A percentile compares a stretch with the other conserved stretches of the same genome.
phyloP scores from a whole-genome alignment of 768 basidiomycete species.

The Termitomyces sp. region DNA sequence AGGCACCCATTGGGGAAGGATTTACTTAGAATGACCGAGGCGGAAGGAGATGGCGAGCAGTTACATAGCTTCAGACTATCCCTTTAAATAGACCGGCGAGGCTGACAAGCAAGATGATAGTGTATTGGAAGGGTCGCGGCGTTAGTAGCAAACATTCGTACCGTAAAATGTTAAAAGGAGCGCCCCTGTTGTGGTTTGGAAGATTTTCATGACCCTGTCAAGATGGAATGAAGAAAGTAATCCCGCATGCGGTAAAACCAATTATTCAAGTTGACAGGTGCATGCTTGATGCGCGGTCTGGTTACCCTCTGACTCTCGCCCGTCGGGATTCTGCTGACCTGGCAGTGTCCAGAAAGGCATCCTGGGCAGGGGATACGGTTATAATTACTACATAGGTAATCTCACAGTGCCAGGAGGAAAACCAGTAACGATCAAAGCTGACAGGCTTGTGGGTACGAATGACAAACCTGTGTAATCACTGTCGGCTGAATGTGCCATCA shows the following conservation, averaged over 20 bases:
- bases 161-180: background rate
- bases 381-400: too few relatives aligned
- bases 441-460: too few relatives aligned
- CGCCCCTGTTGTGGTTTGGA: background rate
- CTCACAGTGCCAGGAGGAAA: too few relatives aligned
- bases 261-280: background rate
- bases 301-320: background rate
- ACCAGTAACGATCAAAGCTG: too few relatives aligned
- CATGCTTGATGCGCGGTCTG: background rate
- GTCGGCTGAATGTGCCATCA: too few relatives aligned
- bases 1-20: constrained; percentile 14
- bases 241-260: background rate
- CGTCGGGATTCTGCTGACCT: too few relatives aligned
- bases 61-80: background rate
- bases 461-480: too few relatives aligned
- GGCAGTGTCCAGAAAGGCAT: too few relatives aligned
- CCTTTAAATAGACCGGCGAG: background rate
- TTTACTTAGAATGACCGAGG: background rate
- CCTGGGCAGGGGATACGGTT: too few relatives aligned
- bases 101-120: constrained; percentile 1
- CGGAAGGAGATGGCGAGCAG: background rate
- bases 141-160: background rate
- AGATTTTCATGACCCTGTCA: background rate
- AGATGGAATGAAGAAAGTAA: background rate
- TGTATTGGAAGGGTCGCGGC: constrained; percentile 7